Percentiles rank a stretch among this genome's conserved stretches.
Conservation (phyloP, 805 yeast species). For the Wickerhamiella brachini region DNA sequence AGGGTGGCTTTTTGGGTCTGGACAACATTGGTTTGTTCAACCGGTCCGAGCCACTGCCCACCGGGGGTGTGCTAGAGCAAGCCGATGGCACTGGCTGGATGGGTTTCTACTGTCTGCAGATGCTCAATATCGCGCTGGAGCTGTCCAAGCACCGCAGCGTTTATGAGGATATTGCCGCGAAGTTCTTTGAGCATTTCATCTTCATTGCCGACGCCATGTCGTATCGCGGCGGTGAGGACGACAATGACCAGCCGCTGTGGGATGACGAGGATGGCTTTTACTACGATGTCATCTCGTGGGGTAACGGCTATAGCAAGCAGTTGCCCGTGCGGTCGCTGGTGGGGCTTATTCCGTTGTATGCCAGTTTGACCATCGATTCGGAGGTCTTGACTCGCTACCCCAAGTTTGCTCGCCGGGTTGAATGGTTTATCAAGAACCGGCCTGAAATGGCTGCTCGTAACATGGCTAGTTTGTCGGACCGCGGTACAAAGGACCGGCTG, state of each 20-base stretch:
- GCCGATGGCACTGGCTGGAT: conserved; percentile 97
- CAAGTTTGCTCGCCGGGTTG: conserved; percentile 64
- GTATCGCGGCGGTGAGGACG: conserved; percentile 34
- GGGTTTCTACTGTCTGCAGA: conserved; percentile 82
- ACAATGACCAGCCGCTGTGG: conserved; percentile 44
- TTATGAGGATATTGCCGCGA: conserved; percentile 86
- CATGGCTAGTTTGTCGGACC: conserved; percentile 66
- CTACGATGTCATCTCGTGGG: conserved; percentile 83
- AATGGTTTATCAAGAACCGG: conserved; percentile 69
- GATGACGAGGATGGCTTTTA: conserved; percentile 79
- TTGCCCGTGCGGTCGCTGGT: conserved; percentile 81
- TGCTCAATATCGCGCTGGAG: conserved; percentile 86
- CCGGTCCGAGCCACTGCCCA: conserved; percentile 84
- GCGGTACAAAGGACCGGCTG: conserved; percentile 70
- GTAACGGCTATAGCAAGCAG: conserved; percentile 46
- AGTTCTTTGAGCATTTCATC: conserved; percentile 84
- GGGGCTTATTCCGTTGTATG: conserved; percentile 83
- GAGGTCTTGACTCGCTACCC: conserved; percentile 66
- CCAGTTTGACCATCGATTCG: conserved; percentile 78
- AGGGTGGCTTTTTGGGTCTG: conserved; percentile 86
- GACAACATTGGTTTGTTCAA: conserved; percentile 90
- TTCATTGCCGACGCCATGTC: conserved; percentile 92
- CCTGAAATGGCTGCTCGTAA: conserved; percentile 61
- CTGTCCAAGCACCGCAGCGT: conserved; percentile 73
- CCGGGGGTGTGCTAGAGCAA: conserved; percentile 81